Base-by-base conservation (phyloP, 352 stramenopile species). In the Phytophthora macrochlamydospora region DNA sequence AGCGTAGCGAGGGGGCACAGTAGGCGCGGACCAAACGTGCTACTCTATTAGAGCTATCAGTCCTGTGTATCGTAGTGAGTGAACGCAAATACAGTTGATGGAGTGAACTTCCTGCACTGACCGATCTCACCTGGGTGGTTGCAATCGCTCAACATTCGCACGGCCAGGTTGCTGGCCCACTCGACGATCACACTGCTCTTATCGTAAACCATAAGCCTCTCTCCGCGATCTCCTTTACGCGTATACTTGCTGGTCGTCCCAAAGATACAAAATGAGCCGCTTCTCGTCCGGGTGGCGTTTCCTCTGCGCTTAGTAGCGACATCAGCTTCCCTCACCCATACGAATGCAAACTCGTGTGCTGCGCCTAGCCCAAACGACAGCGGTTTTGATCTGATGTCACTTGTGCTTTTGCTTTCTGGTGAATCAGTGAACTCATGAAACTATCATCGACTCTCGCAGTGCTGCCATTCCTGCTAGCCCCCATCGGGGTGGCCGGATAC, bases 401-500 rank as follows among this genome's bases (percentile, higher is more conserved):
- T 49, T 7, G 9, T 3, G 43, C 9, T 11, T 59, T 69, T 30
- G 24, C 62, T 35, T 12, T 59, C 50, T 32, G 59, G 31, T 12
- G 46, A 46, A 46, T 46, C 40, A 49, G 43, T 7, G 8, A 29
- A 28, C 37, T 4, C 33, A 67, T 71, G 63, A 71, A 59, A 38
- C 4, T 42, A 2, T 58, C 56, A 9, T 44, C 42, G 1, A 38
- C 66, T 42, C n/a, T 63, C 46, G 35, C 40, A 29, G 62, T n/a
- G 29, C 56, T 70, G 7, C 30, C 61, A 3, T 35, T 75, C 40
- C 24, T 75, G 11, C 38, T 75, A 14, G 33, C 31, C 4, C 33
- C 56, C n/a, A 14, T 30, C 8, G 24, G 69, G 9, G 62, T 64
- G 4, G 53, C 29, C 46, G 66, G 60, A 18, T 72, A 75, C 33